phyloP scores from a whole-genome alignment of 805 yeast genomes.

The Candida dendrica region DNA sequence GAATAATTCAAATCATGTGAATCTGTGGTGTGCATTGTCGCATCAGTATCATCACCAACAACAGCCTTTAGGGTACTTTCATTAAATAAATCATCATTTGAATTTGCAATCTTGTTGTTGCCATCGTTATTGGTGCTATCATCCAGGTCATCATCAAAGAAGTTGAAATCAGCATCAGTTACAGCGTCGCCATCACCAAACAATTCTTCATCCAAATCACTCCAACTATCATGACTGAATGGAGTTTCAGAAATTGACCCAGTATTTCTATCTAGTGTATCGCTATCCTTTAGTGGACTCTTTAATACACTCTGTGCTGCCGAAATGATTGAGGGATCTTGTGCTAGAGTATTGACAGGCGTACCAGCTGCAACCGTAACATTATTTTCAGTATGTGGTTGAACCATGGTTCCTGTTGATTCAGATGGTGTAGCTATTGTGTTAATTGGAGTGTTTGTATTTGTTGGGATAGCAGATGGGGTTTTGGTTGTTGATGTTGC shows the following conservation, averaged over 20 bases:
- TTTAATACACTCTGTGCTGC: not conserved
- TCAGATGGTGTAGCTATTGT: not conserved
- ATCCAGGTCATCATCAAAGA: conserved; percentile 22
- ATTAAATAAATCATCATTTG: conserved; percentile 21
- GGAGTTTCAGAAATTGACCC: not conserved
- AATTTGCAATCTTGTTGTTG: conserved; percentile 1
- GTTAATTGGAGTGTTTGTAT: conserved; percentile 18
- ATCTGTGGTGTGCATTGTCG: no score
- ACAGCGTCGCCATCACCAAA: conserved; percentile 24
- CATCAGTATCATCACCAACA: no score
- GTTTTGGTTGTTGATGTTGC: conserved; percentile 31
- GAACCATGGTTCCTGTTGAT: not conserved
- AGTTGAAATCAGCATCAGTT: conserved; percentile 21
- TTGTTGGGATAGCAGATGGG: conserved; percentile 22
- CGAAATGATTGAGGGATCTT: no score
- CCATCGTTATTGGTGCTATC: not conserved
- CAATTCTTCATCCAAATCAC: conserved; percentile 24
- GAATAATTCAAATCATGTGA: no score
- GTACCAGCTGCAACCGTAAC: no score
- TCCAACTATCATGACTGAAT: conserved; percentile 15
- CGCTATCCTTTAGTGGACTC: not conserved
- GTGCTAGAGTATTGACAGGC: no score
- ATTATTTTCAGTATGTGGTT: no score
- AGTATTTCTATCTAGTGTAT: not conserved
- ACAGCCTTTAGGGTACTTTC: not conserved